A percentile compares a stretch with the other conserved stretches of the same genome.
Conservation (phyloP, 2,329 filamentous ascomycete species). For the Alternaria arbusti region DNA sequence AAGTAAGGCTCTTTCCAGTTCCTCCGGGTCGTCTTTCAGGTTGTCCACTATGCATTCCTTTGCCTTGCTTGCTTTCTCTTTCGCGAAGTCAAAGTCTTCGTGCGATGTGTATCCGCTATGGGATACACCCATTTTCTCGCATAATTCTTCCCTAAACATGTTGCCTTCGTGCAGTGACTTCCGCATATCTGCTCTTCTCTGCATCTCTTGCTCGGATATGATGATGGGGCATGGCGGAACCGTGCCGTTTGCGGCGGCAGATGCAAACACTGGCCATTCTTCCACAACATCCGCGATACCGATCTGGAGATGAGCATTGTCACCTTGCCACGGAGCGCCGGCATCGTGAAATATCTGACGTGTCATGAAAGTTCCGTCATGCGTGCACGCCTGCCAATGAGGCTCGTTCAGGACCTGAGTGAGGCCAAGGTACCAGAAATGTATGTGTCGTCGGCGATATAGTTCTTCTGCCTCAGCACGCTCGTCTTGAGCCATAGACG, state of each 20-base stretch:
- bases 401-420: slow-evolving; percentile 29
- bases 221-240: not conserved
- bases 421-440: slow-evolving; percentile 41
- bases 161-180: not conserved
- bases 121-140: not conserved
- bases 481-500: slow-evolving; percentile 21
- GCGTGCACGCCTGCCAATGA: slow-evolving; percentile 33
- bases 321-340: slow-evolving; percentile 36
- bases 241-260: not conserved
- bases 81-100: not conserved
- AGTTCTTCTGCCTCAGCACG: slow-evolving; percentile 24
- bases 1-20: not conserved
- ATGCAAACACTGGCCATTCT: not conserved
- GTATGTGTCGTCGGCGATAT: slow-evolving; percentile 36
- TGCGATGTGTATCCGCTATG: not conserved
- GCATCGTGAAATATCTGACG: slow-evolving; percentile 31
- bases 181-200: not conserved
- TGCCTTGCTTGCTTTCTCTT: not conserved
- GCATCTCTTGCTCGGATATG: not conserved
- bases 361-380: slow-evolving; percentile 25
- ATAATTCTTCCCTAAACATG: not conserved
- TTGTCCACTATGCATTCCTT: not conserved
- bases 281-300: not conserved
- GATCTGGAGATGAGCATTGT: slow-evolving; percentile 33
- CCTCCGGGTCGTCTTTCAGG: not conserved